Base-by-base conservation (phyloP, 1,284 basidiomycete genomes). In the Tausonia pullulans region DNA sequence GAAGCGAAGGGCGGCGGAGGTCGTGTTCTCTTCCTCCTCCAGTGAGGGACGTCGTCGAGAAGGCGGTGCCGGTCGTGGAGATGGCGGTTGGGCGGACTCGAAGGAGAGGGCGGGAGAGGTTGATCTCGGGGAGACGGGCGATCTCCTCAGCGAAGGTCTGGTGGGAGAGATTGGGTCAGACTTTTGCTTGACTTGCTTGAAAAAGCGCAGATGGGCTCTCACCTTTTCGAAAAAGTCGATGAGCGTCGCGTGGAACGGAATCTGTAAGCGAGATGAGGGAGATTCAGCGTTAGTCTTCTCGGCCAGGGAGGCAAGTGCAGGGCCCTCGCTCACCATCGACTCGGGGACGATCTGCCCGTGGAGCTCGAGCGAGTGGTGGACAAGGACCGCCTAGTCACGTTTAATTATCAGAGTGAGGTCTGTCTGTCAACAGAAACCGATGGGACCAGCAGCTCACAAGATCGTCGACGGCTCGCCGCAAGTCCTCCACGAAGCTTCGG, bases 81-180 rank as follows among this genome's bases (percentile, higher is more conserved):
- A 13, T 14, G n/a, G 40, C 40, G 55, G 43, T n/a, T 43, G 41
- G 4, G 43, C 27, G 27, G 27, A 27, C 27, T 27, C 27, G 27
- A 27, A 27, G 27, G 27, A 27, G 27, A 1, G 27, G 27, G 27
- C 27, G 27, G 27, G 27, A 27, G 27, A 27, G 27, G 27, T 27
- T 27, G 27, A 27, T 14, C 43, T 44, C 5, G 43, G 43, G 55
- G 1, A 64, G 58, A 7, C 63, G 51, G n/a, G 67, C 64, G 52
- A 96, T 88, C 75, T 98, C 94, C 40, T 92, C 90, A 0, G 84
- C 77, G 77, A 93, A 97, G 71, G 92, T 92, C 75, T 89, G 90
- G 65, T 81, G 82, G 80, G 93, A 97, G 76, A 96, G 50, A 41
- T 41, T 8, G 6, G 13, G n/a, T 69, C 45, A 67, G 65, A 10